These are phyloP conservation scores for Xylariaceae sp. DNA, from an alignment of 2,329 filamentous ascomycete species.

Conservation along the genomic window DNA sequence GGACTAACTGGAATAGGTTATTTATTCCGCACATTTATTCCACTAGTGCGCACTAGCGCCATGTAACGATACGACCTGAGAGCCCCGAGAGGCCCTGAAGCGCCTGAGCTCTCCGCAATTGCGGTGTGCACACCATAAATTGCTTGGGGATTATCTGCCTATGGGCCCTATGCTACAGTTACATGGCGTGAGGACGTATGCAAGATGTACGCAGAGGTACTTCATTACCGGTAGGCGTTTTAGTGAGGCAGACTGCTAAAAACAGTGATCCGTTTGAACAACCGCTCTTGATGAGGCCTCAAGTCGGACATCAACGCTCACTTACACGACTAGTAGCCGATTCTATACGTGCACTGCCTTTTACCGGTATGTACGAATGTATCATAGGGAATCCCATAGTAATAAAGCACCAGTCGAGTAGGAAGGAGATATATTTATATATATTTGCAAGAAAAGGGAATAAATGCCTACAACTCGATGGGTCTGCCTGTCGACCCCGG, in stretches of 20 bases:
- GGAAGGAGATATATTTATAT: not conserved
- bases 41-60: not conserved
- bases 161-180: not conserved
- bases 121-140: conserved; percentile 11
- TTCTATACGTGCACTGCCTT: not conserved
- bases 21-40: not conserved
- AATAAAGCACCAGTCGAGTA: not conserved
- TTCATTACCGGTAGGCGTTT: too few species aligned
- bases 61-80: not conserved
- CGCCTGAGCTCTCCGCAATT: conserved; percentile 5
- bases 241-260: too few species aligned
- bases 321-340: not conserved
- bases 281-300: too few species aligned
- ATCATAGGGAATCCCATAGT: not conserved
- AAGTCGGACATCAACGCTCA: not conserved
- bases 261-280: too few species aligned
- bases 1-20: not conserved
- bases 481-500: not conserved
- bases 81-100: not conserved
- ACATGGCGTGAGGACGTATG: not conserved
- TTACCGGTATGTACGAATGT: not conserved
- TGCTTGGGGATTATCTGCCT: not conserved
- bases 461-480: not conserved
- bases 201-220: too few species aligned
- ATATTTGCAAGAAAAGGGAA: not conserved